Evolutionary conservation across 2,329 filamentous ascomycete genomes (phyloP), one percentile per base, ranked within the genome.

Genomic region (Ophiostoma sp.): DNA sequence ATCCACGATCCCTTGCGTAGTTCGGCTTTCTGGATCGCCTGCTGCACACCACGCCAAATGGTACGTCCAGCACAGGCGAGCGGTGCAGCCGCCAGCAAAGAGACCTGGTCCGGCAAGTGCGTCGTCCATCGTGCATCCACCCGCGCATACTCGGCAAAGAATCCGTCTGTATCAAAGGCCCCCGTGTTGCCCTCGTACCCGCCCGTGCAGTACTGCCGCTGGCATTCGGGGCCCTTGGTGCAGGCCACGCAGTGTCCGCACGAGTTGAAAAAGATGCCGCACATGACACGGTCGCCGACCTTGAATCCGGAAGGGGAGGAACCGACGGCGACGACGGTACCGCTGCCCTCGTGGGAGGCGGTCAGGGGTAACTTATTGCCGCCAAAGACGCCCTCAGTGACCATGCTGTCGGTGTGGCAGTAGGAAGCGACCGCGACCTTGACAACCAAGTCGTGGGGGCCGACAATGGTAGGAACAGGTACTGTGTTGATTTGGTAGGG

Each of bases 391-490:
- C 88, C 88, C 1, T 81, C 77, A 7, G 78, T 77, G 4, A 89
- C 87, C 86, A 90, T 88, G 74, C 80, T 79, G 80, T 91, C 89
- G 0, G 89, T 90, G 81, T 91, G 89, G 81, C 89, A 91, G 77
- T 89, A 84, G 0, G 87, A 89, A 9, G 87, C 88, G 19, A 87
- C 87, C 72, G 87, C 88, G 68, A 89, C 82, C 78, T 88, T 88
- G 77, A 91, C 82, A 50, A 90, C 84, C n/a, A 91, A 81, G 75
- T 90, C 88, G 76, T 86, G 77, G 0, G 85, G 83, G 4, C 80
- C 79, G 19, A 89, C 84, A 17, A 79, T 72, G 8, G 79, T 78
- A 8, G 87, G 87, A 0, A 85, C 83, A 6, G 88, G 88, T 42
- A 90, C 79, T 19, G 82, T 80, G 76, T 84, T 83, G 74, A 90